These are phyloP conservation scores for Apiotrichum veenhuisii DNA, from an alignment of 1,284 basidiomycete genomes.

Conservation along the genomic window DNA sequence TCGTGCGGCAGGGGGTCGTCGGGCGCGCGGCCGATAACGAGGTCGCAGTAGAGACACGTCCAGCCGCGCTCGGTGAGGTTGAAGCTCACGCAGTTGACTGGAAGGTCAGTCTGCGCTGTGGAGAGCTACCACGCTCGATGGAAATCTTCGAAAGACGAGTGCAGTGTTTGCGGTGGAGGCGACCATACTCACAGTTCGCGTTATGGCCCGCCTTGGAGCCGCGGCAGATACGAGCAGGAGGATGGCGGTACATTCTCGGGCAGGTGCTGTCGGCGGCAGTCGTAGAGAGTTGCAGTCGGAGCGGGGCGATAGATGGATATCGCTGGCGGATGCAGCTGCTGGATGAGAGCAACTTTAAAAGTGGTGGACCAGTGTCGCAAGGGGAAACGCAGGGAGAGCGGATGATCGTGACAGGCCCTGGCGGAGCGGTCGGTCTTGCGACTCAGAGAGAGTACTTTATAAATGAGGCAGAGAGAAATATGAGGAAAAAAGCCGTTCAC, in stretches of 20 bases:
- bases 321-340: too few species aligned
- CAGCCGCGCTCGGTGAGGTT: not conserved
- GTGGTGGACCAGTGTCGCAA: too few species aligned
- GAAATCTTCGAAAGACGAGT: not conserved
- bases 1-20: not conserved
- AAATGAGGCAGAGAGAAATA: too few species aligned
- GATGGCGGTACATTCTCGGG: slow-evolving; percentile 1
- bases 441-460: too few species aligned
- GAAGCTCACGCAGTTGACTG: slow-evolving; percentile 1
- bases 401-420: too few species aligned
- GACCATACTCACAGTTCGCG: not conserved
- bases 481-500: too few species aligned
- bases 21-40: not conserved
- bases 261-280: too few species aligned
- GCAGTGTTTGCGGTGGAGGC: not conserved
- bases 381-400: too few species aligned
- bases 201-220: not conserved
- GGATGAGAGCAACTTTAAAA: too few species aligned
- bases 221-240: not conserved
- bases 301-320: too few species aligned
- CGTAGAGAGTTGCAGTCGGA: too few species aligned
- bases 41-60: not conserved
- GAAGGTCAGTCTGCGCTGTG: not conserved
- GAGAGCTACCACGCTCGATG: not conserved
- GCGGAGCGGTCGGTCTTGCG: too few species aligned